These are phyloP conservation scores for Acer negundo DNA, from an alignment of 345 rosid genomes.

Conservation along the genomic window DNA sequence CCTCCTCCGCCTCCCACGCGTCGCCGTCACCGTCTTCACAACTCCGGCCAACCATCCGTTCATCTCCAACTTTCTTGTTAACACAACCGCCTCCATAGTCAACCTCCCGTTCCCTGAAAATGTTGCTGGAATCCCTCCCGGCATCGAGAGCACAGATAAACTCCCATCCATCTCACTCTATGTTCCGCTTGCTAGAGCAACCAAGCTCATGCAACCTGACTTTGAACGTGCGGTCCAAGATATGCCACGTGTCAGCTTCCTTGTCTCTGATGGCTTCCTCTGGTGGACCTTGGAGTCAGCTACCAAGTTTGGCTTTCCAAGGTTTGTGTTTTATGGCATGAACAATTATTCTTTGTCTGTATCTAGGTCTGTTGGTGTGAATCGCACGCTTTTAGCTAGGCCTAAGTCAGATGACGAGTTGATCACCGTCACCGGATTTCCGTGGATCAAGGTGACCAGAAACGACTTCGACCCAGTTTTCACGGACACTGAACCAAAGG, in stretches of 20 bases:
- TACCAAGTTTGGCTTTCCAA: conserved; percentile 55
- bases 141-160: conserved; percentile 67
- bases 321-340: conserved; percentile 59
- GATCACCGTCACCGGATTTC: conserved; percentile 51
- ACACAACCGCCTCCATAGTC: conserved; percentile 37
- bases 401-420: conserved; percentile 42
- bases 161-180: conserved; percentile 67
- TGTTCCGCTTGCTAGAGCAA: conserved; percentile 51
- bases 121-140: conserved; percentile 47
- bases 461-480: conserved; percentile 33
- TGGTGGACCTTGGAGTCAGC: conserved; percentile 87
- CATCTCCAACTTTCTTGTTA: conserved; percentile 43
- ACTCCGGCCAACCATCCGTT: conserved; percentile 66
- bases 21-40: conserved; percentile 62
- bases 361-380: background rate
- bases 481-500: conserved; percentile 17
- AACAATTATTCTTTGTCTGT: conserved; percentile 30
- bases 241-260: conserved; percentile 48
- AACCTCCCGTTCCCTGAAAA: conserved; percentile 55
- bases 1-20: conserved; percentile 47
- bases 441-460: conserved; percentile 59
- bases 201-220: conserved; percentile 56
- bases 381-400: conserved; percentile 14
- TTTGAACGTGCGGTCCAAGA: conserved; percentile 45
- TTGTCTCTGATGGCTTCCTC: conserved; percentile 70